These are phyloP conservation scores for Boletus barrowsii DNA, from an alignment of 768 basidiomycete species.

Conservation along the genomic window DNA sequence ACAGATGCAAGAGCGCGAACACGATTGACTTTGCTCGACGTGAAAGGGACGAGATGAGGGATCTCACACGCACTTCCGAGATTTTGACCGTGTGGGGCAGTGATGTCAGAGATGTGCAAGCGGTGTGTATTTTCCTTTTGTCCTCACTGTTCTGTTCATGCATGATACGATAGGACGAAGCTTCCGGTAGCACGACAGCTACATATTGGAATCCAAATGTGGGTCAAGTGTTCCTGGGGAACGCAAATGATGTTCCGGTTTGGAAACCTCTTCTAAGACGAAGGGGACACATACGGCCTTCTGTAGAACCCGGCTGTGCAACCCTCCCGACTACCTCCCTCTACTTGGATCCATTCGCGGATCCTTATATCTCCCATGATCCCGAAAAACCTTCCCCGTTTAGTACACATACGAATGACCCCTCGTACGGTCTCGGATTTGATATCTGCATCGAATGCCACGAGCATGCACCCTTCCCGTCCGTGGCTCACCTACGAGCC, in stretches of 20 bases:
- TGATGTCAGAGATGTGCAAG: constrained; percentile 10
- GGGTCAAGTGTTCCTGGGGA: constrained; percentile 79
- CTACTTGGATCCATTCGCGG: constrained; percentile 16
- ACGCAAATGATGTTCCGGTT: constrained; percentile 75
- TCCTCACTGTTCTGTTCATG: not conserved
- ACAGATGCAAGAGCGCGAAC: constrained; percentile 40
- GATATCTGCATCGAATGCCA: constrained; percentile 89
- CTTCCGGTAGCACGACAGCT: constrained; percentile 34
- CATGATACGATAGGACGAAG: constrained; percentile 15
- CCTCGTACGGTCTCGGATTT: constrained; percentile 59
- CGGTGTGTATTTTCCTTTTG: constrained; percentile 1
- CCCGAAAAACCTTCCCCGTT: constrained; percentile 33
- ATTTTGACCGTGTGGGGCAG: constrained; percentile 52
- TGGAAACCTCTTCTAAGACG: constrained; percentile 24
- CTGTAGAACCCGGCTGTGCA: not conserved
- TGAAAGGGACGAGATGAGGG: constrained; percentile 88
- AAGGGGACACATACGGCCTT: constrained; percentile 1
- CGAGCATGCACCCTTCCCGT: constrained; percentile 74
- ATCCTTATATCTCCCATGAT: constrained; percentile 13
- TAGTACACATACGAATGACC: constrained; percentile 38
- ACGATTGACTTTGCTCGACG: constrained; percentile 79
- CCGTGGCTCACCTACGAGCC: constrained; percentile 59
- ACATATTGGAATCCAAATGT: constrained; percentile 52
- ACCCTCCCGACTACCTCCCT: constrained; percentile 1
- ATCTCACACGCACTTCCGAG: constrained; percentile 78